Evolutionary conservation across 345 rosid species (phyloP).

Genomic region (Turnera subulata): DNA sequence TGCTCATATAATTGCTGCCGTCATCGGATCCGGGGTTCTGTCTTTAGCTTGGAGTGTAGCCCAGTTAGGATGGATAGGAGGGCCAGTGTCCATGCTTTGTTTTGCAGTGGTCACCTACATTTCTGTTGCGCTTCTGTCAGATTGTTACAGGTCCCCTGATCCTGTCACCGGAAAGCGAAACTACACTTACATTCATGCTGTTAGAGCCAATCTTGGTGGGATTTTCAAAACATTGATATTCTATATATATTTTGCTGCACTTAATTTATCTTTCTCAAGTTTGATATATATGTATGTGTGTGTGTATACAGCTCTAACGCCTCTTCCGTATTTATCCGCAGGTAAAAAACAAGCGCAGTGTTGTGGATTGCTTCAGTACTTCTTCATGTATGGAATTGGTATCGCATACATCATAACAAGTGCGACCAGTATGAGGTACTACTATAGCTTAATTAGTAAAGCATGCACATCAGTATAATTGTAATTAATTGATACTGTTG

Average conservation of each 20-base stretch:
- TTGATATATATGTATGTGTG: too few relatives aligned
- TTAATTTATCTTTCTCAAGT: background rate
- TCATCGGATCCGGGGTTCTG: constrained; percentile 48
- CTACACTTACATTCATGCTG: constrained; percentile 43
- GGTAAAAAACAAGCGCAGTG: too few relatives aligned
- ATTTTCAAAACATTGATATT: too few relatives aligned
- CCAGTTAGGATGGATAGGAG: constrained; percentile 73
- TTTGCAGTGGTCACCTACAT: constrained; percentile 48
- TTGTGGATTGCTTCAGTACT: too few relatives aligned
- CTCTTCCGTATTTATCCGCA: too few relatives aligned
- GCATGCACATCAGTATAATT: too few relatives aligned
- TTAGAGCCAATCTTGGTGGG: constrained; percentile 40
- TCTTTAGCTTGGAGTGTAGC: constrained; percentile 63
- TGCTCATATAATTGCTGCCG: constrained; percentile 52
- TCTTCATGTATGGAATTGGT: constrained; percentile 29
- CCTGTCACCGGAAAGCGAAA: constrained; percentile 38
- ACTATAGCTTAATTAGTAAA: too few relatives aligned
- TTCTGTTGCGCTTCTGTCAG: constrained; percentile 48
- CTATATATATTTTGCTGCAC: too few relatives aligned
- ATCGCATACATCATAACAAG: constrained; percentile 44
- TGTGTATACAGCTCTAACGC: too few relatives aligned
- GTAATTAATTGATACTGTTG: too few relatives aligned
- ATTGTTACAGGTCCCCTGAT: constrained; percentile 52
- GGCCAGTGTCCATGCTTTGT: constrained; percentile 40
- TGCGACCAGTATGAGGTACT: constrained; percentile 47